Percentiles rank a stretch among this genome's conserved stretches.
These are phyloP conservation scores for Thielaviopsis musarum DNA, from an alignment of 2,329 filamentous ascomycete genomes.

Conservation along the genomic window DNA sequence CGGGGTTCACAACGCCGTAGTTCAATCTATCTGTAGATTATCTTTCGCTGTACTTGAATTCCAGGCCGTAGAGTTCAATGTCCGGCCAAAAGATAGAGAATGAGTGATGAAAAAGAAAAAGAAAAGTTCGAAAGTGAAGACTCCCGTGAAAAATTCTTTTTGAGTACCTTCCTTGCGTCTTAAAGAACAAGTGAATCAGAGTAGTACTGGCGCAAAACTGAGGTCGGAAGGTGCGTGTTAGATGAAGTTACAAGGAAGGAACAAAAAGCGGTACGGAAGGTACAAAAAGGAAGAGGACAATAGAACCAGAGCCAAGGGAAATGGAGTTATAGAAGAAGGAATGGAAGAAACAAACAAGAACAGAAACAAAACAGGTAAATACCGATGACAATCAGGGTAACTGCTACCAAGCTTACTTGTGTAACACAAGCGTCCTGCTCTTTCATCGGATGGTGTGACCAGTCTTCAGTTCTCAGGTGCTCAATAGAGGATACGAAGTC, in stretches of 20 bases:
- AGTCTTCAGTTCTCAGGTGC: neutral
- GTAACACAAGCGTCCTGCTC: neutral
- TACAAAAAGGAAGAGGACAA: neutral
- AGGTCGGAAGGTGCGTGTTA: neutral
- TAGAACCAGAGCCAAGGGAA: neutral
- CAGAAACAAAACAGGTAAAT: neutral
- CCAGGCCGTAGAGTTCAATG: neutral
- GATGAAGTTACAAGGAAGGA: neutral
- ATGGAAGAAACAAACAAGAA: neutral
- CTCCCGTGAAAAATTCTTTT: neutral
- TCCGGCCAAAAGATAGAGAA: neutral
- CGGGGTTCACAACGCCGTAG: neutral
- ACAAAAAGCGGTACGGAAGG: neutral
- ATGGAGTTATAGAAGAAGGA: neutral
- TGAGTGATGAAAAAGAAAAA: neutral
- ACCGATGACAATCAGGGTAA: neutral
- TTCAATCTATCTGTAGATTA: neutral
- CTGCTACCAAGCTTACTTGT: neutral
- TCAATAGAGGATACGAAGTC: neutral
- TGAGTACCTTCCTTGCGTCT: neutral
- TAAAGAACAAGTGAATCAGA: neutral
- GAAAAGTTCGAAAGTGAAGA: neutral
- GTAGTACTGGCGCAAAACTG: neutral
- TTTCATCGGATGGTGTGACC: neutral
- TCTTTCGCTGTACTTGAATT: neutral